phyloP scores from a whole-genome alignment of 805 yeast genomes.

The Cyberlindnera petersonii region DNA sequence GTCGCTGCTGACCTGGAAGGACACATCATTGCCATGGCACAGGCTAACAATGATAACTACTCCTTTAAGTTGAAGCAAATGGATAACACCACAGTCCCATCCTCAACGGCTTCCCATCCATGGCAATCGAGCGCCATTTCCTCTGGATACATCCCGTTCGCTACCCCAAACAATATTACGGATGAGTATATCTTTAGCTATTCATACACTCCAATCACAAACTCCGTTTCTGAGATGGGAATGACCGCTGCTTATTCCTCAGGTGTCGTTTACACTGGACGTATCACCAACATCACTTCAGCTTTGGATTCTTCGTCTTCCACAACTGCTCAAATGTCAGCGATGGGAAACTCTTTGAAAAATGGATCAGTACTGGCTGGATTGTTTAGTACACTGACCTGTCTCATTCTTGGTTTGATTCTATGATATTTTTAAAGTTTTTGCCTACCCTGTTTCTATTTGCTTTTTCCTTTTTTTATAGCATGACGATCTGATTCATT shows the following conservation, averaged over 20 bases:
- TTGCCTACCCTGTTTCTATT: not conserved
- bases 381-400: not conserved
- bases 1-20: constrained; percentile 64
- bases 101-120: constrained; percentile 8
- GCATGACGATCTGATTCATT: not conserved
- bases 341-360: not conserved
- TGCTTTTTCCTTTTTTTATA: not conserved
- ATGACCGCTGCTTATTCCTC: constrained; percentile 15
- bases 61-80: constrained; percentile 3
- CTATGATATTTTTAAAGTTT: constrained; percentile 1
- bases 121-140: constrained; percentile 27
- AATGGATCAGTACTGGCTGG: constrained; percentile 1
- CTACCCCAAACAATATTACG: constrained; percentile 32
- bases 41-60: constrained; percentile 33
- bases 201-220: not conserved
- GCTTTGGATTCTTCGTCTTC: not conserved
- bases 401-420: constrained; percentile 7
- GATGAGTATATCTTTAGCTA: constrained; percentile 13
- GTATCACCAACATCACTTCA: constrained; percentile 8
- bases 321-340: not conserved
- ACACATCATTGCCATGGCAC: constrained; percentile 51
- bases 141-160: constrained; percentile 50
- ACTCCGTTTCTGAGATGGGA: constrained; percentile 3
- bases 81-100: constrained; percentile 5
- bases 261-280: constrained; percentile 20